phyloP scores from a whole-genome alignment of 768 basidiomycete species.

The Suillus sp. region DNA sequence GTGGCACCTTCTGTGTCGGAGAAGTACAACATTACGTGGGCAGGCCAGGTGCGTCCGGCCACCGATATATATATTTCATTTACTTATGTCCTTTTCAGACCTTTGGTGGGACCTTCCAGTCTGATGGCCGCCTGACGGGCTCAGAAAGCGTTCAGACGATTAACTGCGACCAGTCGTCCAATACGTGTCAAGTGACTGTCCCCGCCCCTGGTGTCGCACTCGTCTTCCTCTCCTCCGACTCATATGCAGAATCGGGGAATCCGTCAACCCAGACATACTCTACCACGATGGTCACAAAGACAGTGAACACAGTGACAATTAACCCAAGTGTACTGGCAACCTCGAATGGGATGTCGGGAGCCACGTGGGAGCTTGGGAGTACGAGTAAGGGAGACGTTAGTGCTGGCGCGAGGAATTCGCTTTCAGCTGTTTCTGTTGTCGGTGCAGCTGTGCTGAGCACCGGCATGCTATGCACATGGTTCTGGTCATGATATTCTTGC shows the following conservation, averaged over 20 bases:
- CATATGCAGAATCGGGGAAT: slow-evolving; percentile 13
- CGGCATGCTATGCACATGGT: slow-evolving; percentile 1
- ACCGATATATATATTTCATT: background rate
- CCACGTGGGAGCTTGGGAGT: slow-evolving; percentile 24
- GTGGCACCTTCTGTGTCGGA: slow-evolving; percentile 41
- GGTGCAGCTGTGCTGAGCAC: slow-evolving; percentile 1
- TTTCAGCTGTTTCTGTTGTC: slow-evolving; percentile 3
- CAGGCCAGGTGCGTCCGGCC: slow-evolving; percentile 40
- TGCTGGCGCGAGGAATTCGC: background rate
- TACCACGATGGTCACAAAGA: slow-evolving; percentile 36
- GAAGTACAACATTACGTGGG: slow-evolving; percentile 52
- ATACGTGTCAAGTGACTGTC: slow-evolving; percentile 26
- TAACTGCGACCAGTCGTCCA: slow-evolving; percentile 21
- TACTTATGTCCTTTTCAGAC: slow-evolving; percentile 17
- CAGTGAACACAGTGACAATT: slow-evolving; percentile 33
- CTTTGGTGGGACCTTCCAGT: slow-evolving; percentile 28
- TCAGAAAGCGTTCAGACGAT: slow-evolving; percentile 21
- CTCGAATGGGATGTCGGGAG: slow-evolving; percentile 40
- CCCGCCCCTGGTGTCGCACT: slow-evolving; percentile 34
- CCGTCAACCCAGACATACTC: slow-evolving; percentile 28
- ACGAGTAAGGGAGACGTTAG: slow-evolving; percentile 21
- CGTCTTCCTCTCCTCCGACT: slow-evolving; percentile 24
- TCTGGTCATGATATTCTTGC: background rate
- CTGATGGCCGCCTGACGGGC: slow-evolving; percentile 30
- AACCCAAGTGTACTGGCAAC: slow-evolving; percentile 40